These are phyloP conservation scores for Lactifluus subvellereus DNA, from an alignment of 768 basidiomycete species.

Conservation along the genomic window DNA sequence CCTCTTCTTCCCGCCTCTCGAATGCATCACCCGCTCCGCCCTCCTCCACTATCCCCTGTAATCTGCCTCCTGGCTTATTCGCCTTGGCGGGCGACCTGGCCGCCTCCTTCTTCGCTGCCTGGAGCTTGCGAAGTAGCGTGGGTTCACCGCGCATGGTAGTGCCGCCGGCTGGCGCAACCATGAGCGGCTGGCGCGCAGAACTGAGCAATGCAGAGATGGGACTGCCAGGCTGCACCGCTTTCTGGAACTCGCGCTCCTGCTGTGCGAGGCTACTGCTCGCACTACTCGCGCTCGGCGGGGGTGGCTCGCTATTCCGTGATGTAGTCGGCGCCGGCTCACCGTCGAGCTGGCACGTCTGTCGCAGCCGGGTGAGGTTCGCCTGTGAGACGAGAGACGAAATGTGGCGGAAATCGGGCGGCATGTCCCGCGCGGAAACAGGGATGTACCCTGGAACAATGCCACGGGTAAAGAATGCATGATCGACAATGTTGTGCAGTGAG, in stretches of 20 bases:
- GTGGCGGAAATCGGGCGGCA: slow-evolving; percentile 67
- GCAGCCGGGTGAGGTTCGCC: slow-evolving; percentile 63
- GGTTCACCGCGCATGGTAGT: slow-evolving; percentile 37
- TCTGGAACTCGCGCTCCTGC: slow-evolving; percentile 95
- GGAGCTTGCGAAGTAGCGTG: slow-evolving; percentile 49
- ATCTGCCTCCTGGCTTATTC: slow-evolving; percentile 36
- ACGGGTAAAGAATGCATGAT: slow-evolving; percentile 75
- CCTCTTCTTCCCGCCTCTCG: slow-evolving; percentile 34
- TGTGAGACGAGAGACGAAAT: slow-evolving; percentile 56
- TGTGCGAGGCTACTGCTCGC: slow-evolving; percentile 62
- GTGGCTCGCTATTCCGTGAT: slow-evolving; percentile 22
- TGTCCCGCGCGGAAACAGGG: slow-evolving; percentile 71
- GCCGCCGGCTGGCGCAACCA: slow-evolving; percentile 48
- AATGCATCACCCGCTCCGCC: slow-evolving; percentile 26
- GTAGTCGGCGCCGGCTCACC: slow-evolving; percentile 44
- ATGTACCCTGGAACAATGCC: slow-evolving; percentile 80
- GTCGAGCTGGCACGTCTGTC: slow-evolving; percentile 58
- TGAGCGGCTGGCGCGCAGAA: slow-evolving; percentile 81
- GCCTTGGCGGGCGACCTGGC: slow-evolving; percentile 47
- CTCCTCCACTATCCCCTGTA: slow-evolving; percentile 44
- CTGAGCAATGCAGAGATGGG: slow-evolving; percentile 89
- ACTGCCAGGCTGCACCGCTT: slow-evolving; percentile 90
- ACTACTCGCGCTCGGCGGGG: slow-evolving; percentile 31
- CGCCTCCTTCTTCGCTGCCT: slow-evolving; percentile 43
- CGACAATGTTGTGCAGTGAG: slow-evolving; percentile 76